These are phyloP conservation scores for Onygenales sp. DNA, from an alignment of 2,329 filamentous ascomycete species.

Conservation along the genomic window DNA sequence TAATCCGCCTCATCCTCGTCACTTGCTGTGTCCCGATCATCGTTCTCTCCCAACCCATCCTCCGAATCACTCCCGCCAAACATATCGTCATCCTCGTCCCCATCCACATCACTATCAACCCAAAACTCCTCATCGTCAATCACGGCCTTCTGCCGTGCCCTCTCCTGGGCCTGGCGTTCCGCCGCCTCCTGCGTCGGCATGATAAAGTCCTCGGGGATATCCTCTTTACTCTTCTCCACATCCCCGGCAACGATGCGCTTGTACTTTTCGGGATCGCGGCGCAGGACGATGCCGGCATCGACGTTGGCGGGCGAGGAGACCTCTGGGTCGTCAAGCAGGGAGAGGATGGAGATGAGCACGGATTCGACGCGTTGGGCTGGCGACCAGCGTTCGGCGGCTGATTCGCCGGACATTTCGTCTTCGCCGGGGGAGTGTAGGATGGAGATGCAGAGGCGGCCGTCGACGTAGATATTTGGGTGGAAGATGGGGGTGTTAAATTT, in stretches of 20 bases:
- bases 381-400: constrained; percentile 85
- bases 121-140: constrained; percentile 69
- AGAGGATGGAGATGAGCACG: constrained; percentile 82
- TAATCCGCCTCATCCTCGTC: constrained; percentile 16
- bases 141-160: neutral
- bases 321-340: constrained; percentile 88
- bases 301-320: constrained; percentile 91
- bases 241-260: constrained; percentile 58
- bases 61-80: constrained; percentile 64
- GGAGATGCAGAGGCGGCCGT: constrained; percentile 89
- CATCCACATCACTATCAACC: constrained; percentile 61
- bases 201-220: constrained; percentile 68
- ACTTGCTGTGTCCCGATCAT: constrained; percentile 44
- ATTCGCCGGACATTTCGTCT: constrained; percentile 83
- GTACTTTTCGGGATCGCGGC: constrained; percentile 62
- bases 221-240: constrained; percentile 62
- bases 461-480: constrained; percentile 88
- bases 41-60: constrained; percentile 36
- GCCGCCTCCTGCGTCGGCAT: constrained; percentile 68
- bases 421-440: constrained; percentile 90
- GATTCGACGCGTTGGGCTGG: constrained; percentile 91
- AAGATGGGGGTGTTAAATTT: constrained; percentile 70
- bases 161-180: constrained; percentile 5
- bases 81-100: constrained; percentile 67
- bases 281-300: constrained; percentile 78